phyloP scores from a whole-genome alignment of 495 filamentous ascomycete species.

The Talaromyces adpressus region DNA sequence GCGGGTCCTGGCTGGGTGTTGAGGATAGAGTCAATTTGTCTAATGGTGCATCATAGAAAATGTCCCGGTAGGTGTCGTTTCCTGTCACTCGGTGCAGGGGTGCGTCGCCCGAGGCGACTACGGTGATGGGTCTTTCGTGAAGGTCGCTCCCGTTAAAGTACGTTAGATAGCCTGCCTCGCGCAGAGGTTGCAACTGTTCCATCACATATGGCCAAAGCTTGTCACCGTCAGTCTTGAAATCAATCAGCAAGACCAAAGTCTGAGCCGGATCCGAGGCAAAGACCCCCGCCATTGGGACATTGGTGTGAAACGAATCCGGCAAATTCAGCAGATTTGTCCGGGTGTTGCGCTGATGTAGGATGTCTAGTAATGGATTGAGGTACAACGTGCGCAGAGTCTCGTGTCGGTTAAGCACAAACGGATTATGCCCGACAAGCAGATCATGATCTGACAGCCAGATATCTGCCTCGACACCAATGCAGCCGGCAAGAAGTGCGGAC shows the following conservation, averaged over 20 bases:
- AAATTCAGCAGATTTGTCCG: slow-evolving; percentile 5
- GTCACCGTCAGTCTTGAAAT: slow-evolving; percentile 35
- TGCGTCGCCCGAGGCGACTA: slow-evolving; percentile 39
- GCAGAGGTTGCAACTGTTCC: slow-evolving; percentile 32
- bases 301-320: not conserved
- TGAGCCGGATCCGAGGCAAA: slow-evolving; percentile 32
- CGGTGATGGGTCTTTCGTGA: slow-evolving; percentile 31
- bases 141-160: slow-evolving; percentile 29
- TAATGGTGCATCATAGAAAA: slow-evolving; percentile 47
- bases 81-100: slow-evolving; percentile 33
- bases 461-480: slow-evolving; percentile 62
- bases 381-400: slow-evolving; percentile 36
- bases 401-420: slow-evolving; percentile 23
- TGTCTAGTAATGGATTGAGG: slow-evolving; percentile 31
- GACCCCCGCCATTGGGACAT: slow-evolving; percentile 20
- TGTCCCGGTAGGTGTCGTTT: slow-evolving; percentile 37
- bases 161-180: slow-evolving; percentile 30
- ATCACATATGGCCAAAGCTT: slow-evolving; percentile 30
- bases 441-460: slow-evolving; percentile 62
- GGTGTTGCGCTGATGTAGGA: slow-evolving; percentile 30
- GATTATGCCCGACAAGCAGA: slow-evolving; percentile 39
- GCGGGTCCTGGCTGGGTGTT: not conserved
- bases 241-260: slow-evolving; percentile 34
- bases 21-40: slow-evolving; percentile 10
- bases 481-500: slow-evolving; percentile 57